Conservation (phyloP, 306 rosid species). For the Corylus avellana region DNA sequence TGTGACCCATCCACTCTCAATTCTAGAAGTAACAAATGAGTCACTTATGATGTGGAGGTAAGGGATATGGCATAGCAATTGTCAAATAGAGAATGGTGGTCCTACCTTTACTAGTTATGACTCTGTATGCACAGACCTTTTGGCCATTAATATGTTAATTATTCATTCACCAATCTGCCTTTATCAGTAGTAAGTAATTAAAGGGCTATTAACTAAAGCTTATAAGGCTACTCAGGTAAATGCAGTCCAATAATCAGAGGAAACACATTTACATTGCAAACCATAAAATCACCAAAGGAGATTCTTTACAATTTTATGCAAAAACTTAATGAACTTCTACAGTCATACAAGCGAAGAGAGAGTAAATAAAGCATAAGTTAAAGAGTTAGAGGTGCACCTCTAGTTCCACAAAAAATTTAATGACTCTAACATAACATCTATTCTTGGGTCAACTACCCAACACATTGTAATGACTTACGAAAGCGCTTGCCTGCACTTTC, state of each 20-base stretch:
- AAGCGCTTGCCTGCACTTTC: no score
- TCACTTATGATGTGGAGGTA: neutral
- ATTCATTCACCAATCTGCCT: neutral
- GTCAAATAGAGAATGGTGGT: neutral
- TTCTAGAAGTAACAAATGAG: neutral
- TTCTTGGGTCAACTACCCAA: neutral
- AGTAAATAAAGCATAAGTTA: neutral
- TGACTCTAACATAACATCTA: neutral
- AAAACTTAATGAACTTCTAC: neutral
- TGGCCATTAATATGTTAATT: neutral
- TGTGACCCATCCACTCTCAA: neutral
- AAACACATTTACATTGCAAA: neutral
- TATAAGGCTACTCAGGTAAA: neutral
- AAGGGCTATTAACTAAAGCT: neutral
- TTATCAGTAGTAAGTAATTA: neutral
- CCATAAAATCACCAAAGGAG: neutral
- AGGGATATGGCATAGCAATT: neutral
- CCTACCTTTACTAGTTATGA: neutral
- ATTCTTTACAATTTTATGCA: neutral
- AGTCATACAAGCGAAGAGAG: neutral
- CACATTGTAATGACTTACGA: neutral
- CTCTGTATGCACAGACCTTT: neutral
- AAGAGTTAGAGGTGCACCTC: neutral
- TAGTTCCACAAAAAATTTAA: neutral
- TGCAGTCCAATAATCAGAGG: neutral